Percentiles rank a stretch among this genome's conserved stretches.
Evolutionary conservation across 768 basidiomycete genomes (phyloP).

Genomic region (Pleurotus pulmonarius): DNA sequence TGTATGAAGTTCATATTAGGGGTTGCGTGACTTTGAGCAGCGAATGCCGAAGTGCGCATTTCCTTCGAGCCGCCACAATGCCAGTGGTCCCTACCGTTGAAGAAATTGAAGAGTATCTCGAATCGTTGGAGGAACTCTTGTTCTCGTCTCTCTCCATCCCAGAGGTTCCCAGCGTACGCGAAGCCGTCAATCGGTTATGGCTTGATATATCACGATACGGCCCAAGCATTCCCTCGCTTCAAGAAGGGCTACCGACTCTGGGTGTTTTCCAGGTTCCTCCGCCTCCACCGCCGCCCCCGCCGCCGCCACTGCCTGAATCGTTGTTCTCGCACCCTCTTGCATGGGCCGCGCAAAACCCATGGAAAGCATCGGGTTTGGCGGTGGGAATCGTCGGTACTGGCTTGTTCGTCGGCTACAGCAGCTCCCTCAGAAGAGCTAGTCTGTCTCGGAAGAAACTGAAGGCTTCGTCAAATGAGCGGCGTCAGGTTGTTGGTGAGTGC

Average conservation of each 20-base stretch:
- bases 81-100: constrained; percentile 41
- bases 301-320: constrained; percentile 45
- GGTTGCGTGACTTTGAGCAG: not conserved
- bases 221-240: constrained; percentile 55
- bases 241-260: constrained; percentile 55
- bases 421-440: constrained; percentile 21
- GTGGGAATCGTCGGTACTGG: constrained; percentile 59
- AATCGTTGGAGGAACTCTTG: constrained; percentile 61
- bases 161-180: constrained; percentile 60
- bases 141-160: constrained; percentile 51
- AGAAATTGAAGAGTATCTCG: constrained; percentile 68
- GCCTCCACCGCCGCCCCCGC: constrained; percentile 59
- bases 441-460: constrained; percentile 38
- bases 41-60: not conserved
- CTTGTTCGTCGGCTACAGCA: constrained; percentile 55
- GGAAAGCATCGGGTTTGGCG: constrained; percentile 51
- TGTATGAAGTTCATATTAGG: not conserved
- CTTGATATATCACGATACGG: constrained; percentile 79
- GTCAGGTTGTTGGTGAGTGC: constrained; percentile 67
- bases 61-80: not conserved
- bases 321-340: constrained; percentile 41
- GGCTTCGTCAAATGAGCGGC: constrained; percentile 45
- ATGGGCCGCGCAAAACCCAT: constrained; percentile 60
- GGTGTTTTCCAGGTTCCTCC: constrained; percentile 67
- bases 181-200: constrained; percentile 69